Evolutionary conservation across 495 filamentous ascomycete species (phyloP), one percentile per base, ranked within the genome.

Genomic region (Patellaria atrata): DNA sequence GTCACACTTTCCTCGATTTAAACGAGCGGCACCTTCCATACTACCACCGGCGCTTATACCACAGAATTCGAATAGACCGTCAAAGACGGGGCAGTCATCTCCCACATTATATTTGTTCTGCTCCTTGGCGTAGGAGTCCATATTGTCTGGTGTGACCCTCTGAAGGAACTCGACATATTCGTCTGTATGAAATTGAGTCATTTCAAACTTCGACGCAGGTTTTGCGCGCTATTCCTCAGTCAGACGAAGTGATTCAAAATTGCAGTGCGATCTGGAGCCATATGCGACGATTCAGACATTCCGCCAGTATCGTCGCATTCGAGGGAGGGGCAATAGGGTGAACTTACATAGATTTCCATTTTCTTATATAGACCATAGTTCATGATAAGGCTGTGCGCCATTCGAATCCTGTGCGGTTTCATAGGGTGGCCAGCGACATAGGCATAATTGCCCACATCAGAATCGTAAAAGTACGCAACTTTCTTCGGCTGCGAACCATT

Each of bases 121-220:
- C 55, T 99, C 89, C 39, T 89, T 81, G 31, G 77, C 70, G 47
- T 79, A 96, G 14, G 68, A 63, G 40, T 99, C 89, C 91, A 99
- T 99, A 50, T 99, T 99, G 55, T 96, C 89, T 4, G 89, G 91
- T 0, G 89, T 96, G 15, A 99, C 91, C 45, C 84, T 85, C 35
- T 82, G 79, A 13, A 99, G 63, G 57, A 99, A 99, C 36, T 99
- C 91, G 50, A 99, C 86, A 56, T 99, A 99, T 58, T 99, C 89
- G 55, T 99, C 89, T 5, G 89, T 94, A 57, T 99, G 89, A 53
- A 96, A 99, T 54, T 96, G 91, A 37, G 89, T 94, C 89, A 99
- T 99, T 53, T 99, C 89, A 44, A 79, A 78, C 38, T 82, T 84
- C 18, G 82, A 87, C 11, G 89, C 89, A 7, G 89, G 89, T 64